Percentiles rank a stretch among this genome's conserved stretches.
phyloP scores from a whole-genome alignment of 2,329 filamentous ascomycete genomes.

The Zasmidium citrigriseum region DNA sequence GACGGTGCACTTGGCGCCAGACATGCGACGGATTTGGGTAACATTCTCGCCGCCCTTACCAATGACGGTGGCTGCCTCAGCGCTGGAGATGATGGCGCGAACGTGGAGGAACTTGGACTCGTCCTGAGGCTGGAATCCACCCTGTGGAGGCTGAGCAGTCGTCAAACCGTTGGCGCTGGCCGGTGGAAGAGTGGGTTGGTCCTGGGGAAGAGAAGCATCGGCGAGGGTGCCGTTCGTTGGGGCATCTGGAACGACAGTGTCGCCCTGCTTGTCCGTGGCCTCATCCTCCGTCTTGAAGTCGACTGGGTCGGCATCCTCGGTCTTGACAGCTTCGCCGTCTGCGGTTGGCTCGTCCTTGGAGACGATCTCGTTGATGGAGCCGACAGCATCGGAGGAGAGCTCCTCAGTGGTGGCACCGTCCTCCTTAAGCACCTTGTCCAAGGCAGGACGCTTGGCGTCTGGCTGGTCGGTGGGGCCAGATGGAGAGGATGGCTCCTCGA shows the following conservation, averaged over 20 bases:
- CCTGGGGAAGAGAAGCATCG: conserved; percentile 17
- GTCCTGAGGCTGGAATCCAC: conserved; percentile 64
- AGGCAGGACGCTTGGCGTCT: conserved; percentile 92
- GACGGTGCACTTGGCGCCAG: conserved; percentile 96
- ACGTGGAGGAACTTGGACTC: conserved; percentile 97
- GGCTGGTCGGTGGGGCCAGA: conserved; percentile 89
- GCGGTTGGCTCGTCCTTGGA: conserved; percentile 30
- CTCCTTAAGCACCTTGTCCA: conserved; percentile 85
- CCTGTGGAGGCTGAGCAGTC: conserved; percentile 45
- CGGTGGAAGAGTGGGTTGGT: conserved; percentile 9
- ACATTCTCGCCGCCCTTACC: conserved; percentile 99
- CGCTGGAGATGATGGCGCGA: conserved; percentile 93
- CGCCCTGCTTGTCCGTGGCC: conserved; percentile 59
- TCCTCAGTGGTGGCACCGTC: conserved; percentile 47
- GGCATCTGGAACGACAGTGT: conserved; percentile 68
- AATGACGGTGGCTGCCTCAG: conserved; percentile 95
- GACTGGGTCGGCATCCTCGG: conserved; percentile 13
- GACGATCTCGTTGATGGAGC: conserved; percentile 28
- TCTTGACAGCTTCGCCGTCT: conserved; percentile 16
- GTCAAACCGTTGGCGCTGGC: conserved; percentile 47
- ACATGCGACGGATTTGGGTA: conserved; percentile 91
- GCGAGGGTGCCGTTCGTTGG: conserved; percentile 49
- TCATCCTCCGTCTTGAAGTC: conserved; percentile 48
- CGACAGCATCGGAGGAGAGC: conserved; percentile 20
- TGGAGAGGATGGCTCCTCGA: conserved; percentile 95